Evolutionary conservation across 2,329 filamentous ascomycete species (phyloP), one percentile per base, ranked within the genome.

Genomic region (Amesomyces nigricolor): DNA sequence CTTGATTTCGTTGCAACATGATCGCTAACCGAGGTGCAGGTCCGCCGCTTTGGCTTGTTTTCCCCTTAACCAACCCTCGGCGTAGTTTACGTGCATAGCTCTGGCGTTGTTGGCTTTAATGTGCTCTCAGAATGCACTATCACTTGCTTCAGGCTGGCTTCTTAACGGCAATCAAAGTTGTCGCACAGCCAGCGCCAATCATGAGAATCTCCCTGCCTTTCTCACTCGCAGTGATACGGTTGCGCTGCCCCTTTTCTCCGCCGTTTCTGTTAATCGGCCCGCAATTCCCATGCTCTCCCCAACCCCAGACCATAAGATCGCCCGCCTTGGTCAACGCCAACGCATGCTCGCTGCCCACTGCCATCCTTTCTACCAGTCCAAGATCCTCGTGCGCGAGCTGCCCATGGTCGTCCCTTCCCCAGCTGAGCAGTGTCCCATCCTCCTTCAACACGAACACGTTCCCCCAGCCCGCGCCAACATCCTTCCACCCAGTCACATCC

Each of bases 221-320:
- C 72, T 65, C 78, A 77, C 61, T 76, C 45, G 83, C 79, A 19
- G 79, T 78, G 65, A 95, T 80, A 56, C 81, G 72, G 66, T 86
- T 91, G 76, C 80, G 89, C 57, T 76, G 77, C 9, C 80, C 86
- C 61, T 85, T 86, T 45, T 91, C 83, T 70, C 88, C 82, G 48
- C 82, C 83, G 58, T 79, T 74, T 16, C 78, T 73, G 58, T 83
- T 81, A 11, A 79, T 75, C 37, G 83, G 81, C 3, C 94, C 94
- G 69, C 94, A 99, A 68, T 99, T 99, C 1, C 94, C 94, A 72
- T 99, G 94, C 71, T 97, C 92, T 2, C 91, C 91, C 94, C 94
- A 99, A 17, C 94, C 94, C 90, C 92, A 97, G 1, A 89, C 82
- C 47, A 95, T 72, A 1, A 96, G 82, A 49, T 85, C 80, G 1